Percentiles rank a stretch among this genome's conserved stretches.
phyloP scores from a whole-genome alignment of 2,329 filamentous ascomycete genomes.

The Cyphellophora attinorum region DNA sequence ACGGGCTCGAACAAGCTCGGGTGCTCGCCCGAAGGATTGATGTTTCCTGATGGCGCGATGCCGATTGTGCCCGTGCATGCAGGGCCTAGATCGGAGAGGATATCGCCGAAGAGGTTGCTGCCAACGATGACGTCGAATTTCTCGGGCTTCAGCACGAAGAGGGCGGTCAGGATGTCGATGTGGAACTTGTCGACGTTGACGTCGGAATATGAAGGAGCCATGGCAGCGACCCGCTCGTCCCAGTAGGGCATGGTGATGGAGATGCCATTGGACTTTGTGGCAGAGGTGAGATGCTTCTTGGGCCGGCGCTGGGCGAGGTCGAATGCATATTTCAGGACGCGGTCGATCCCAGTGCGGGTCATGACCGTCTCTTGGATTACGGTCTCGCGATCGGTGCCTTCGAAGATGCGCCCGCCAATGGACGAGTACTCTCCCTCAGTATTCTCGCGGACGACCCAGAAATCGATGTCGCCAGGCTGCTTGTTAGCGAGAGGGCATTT shows the following conservation, averaged over 20 bases:
- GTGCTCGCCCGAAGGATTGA: slow-evolving; percentile 64
- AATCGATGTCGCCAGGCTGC: slow-evolving; percentile 41
- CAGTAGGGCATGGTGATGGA: slow-evolving; percentile 70
- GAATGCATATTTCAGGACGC: slow-evolving; percentile 94
- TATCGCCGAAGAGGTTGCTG: slow-evolving; percentile 98
- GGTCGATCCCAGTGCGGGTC: slow-evolving; percentile 82
- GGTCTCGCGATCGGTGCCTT: slow-evolving; percentile 55
- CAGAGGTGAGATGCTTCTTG: slow-evolving; percentile 97
- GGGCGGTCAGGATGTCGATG: slow-evolving; percentile 97
- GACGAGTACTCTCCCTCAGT: slow-evolving; percentile 99
- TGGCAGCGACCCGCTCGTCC: slow-evolving; percentile 41
- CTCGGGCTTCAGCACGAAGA: slow-evolving; percentile 90
- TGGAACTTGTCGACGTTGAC: slow-evolving; percentile 96
- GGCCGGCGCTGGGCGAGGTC: slow-evolving; percentile 90
- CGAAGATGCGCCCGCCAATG: slow-evolving; percentile 40
- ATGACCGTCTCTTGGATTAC: slow-evolving; percentile 95
- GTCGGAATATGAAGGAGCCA: slow-evolving; percentile 86
- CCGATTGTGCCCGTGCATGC: slow-evolving; percentile 96
- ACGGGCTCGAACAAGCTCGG: slow-evolving; percentile 99
- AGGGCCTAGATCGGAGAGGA: slow-evolving; percentile 98
- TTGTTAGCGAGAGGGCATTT: slow-evolving; percentile 39
- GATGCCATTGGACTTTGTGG: slow-evolving; percentile 99
- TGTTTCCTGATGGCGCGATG: slow-evolving; percentile 95
- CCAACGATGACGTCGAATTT: slow-evolving; percentile 96
- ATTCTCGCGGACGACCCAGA: slow-evolving; percentile 82